phyloP scores from a whole-genome alignment of 805 yeast genomes.

The Clavispora vitiphila region DNA sequence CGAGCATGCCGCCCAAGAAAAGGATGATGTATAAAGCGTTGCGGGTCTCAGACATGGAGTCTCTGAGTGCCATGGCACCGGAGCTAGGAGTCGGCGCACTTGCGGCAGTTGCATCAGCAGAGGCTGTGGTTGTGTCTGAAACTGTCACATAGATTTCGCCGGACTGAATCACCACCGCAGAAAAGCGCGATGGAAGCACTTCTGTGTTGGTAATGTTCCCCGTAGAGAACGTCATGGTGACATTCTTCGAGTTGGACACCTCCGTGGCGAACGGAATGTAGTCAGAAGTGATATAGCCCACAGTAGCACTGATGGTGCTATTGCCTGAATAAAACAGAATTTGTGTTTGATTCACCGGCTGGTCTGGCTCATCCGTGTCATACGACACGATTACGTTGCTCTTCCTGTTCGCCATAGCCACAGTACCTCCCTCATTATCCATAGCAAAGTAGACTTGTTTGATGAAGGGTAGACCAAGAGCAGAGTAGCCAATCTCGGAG shows the following conservation, averaged over 20 bases:
- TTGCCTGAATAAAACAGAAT: background rate
- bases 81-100: slow-evolving; percentile 5
- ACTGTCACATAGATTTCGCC: slow-evolving; percentile 28
- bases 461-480: slow-evolving; percentile 58
- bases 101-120: slow-evolving; percentile 16
- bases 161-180: slow-evolving; percentile 21
- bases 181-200: slow-evolving; percentile 22
- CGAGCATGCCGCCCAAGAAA: background rate
- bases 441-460: slow-evolving; percentile 53
- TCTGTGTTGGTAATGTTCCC: slow-evolving; percentile 6
- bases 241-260: slow-evolving; percentile 1
- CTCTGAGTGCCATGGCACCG: background rate
- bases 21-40: background rate
- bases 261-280: slow-evolving; percentile 46
- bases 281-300: slow-evolving; percentile 34
- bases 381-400: slow-evolving; percentile 5
- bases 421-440: slow-evolving; percentile 50
- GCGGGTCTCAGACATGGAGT: too few species aligned
- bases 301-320: background rate
- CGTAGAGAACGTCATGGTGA: slow-evolving; percentile 9
- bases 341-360: background rate
- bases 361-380: background rate
- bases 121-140: slow-evolving; percentile 1
- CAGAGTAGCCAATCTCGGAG: slow-evolving; percentile 41
- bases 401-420: slow-evolving; percentile 55